Percentiles rank a stretch among this genome's conserved stretches.
Evolutionary conservation across 2,329 filamentous ascomycete species (phyloP).

Genomic region (Pseudogymnoascus sp.): DNA sequence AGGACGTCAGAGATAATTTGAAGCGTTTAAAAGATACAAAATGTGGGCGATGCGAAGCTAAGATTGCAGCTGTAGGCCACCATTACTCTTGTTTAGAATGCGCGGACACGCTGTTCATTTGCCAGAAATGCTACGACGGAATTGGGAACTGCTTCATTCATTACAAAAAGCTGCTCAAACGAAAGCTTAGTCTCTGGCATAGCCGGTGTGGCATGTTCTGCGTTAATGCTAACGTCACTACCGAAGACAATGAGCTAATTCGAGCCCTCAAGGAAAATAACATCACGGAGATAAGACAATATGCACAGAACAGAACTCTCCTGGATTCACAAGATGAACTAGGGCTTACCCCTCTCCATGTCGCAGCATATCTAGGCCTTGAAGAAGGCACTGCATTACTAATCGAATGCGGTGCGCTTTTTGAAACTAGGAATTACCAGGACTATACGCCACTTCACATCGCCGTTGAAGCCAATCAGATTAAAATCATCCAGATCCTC

Average conservation of each 20-base stretch:
- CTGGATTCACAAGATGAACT: neutral
- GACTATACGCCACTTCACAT: neutral
- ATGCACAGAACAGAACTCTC: neutral
- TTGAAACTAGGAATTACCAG: neutral
- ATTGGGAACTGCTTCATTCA: neutral
- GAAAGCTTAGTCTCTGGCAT: neutral
- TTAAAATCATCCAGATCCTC: neutral
- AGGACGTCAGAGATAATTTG: neutral
- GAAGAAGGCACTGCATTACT: neutral
- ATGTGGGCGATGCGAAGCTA: neutral
- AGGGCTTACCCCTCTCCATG: neutral
- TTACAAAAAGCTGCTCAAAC: neutral
- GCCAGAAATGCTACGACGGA: neutral
- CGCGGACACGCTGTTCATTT: rapidly evolving
- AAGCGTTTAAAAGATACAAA: neutral
- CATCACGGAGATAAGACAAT: neutral
- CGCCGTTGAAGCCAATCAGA: neutral
- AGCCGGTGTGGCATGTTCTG: neutral
- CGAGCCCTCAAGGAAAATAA: neutral
- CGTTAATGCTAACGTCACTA: neutral
- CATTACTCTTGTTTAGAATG: neutral
- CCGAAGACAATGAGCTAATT: neutral
- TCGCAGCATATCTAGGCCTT: neutral
- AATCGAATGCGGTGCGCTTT: neutral
- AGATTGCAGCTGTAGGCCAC: neutral